These are phyloP conservation scores for Zygotorulaspora danielsina DNA, from an alignment of 805 yeast species.

Conservation along the genomic window DNA sequence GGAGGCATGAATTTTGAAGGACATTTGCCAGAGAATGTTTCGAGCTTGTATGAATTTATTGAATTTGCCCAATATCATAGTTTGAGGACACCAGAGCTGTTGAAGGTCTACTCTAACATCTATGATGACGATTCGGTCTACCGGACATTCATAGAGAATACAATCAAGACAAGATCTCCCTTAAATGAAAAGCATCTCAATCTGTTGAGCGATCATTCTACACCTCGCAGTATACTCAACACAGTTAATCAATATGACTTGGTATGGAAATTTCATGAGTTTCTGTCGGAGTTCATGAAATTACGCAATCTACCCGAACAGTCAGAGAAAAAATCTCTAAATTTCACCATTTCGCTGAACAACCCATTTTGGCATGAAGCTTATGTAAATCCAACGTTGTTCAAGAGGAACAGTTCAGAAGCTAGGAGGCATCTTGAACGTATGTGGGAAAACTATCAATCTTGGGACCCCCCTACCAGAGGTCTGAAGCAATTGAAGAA, in stretches of 20 bases:
- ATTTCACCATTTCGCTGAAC: slow-evolving; percentile 19
- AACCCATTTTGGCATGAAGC: slow-evolving; percentile 14
- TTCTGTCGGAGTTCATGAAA: slow-evolving; percentile 34
- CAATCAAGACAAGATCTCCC: slow-evolving; percentile 26
- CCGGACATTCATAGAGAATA: slow-evolving; percentile 27
- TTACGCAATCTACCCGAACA: slow-evolving; percentile 34
- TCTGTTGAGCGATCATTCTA: slow-evolving; percentile 18
- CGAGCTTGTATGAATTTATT: slow-evolving; percentile 24
- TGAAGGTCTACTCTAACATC: slow-evolving; percentile 22
- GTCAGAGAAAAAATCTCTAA: slow-evolving; percentile 11
- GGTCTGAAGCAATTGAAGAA: slow-evolving; percentile 31
- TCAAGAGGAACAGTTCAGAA: slow-evolving; percentile 23
- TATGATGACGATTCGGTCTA: slow-evolving; percentile 31
- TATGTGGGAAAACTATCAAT: slow-evolving; percentile 29
- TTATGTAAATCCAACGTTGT: slow-evolving; percentile 11
- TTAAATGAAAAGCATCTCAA: slow-evolving; percentile 19
- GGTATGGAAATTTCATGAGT: slow-evolving; percentile 43
- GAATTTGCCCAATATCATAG: slow-evolving; percentile 24
- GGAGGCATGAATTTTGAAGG: slow-evolving; percentile 4
- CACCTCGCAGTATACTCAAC: slow-evolving; percentile 29
- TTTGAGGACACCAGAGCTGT: slow-evolving; percentile 22
- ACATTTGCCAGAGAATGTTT: slow-evolving; percentile 21
- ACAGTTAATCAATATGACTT: slow-evolving; percentile 38
- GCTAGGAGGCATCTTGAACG: slow-evolving; percentile 22
- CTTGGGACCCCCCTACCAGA: slow-evolving; percentile 35